A percentile compares a stretch with the other conserved stretches of the same genome.
phyloP scores from a whole-genome alignment of 768 basidiomycete genomes.

The Rhodotorula toruloides region DNA sequence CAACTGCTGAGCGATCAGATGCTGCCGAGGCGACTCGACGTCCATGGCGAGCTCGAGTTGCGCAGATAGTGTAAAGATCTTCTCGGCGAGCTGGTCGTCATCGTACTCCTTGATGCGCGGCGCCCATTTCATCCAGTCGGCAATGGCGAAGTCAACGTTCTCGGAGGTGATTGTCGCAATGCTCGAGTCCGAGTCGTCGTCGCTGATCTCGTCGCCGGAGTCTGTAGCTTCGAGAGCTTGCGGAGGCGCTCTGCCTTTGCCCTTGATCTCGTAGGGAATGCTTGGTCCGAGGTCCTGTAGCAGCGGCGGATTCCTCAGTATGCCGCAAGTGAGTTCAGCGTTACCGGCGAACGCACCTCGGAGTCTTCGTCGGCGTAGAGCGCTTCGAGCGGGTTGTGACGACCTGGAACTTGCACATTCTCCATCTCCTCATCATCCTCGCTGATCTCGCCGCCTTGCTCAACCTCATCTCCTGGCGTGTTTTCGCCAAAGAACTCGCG shows the following conservation, averaged over 20 bases:
- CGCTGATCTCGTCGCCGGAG: background rate
- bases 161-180: too few relatives aligned
- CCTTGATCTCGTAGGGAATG: background rate
- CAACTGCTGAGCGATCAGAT: too few relatives aligned
- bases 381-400: conserved; percentile 15
- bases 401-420: too few relatives aligned
- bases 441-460: background rate
- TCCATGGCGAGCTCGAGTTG: too few relatives aligned
- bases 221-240: background rate
- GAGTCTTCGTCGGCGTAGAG: conserved; percentile 22
- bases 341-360: background rate
- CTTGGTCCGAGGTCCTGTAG: background rate
- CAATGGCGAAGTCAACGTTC: too few relatives aligned
- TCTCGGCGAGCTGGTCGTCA: too few relatives aligned
- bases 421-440: background rate
- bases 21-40: too few relatives aligned
- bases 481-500: conserved; percentile 18
- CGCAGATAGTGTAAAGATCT: too few relatives aligned
- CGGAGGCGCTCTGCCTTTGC: background rate
- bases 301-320: too few relatives aligned
- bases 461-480: conserved; percentile 10
- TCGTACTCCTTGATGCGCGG: too few relatives aligned
- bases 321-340: background rate
- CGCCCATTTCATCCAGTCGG: too few relatives aligned
- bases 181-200: background rate